These are phyloP conservation scores for Polymyxa betae DNA, from an alignment of 208 protist species.

Conservation along the genomic window DNA sequence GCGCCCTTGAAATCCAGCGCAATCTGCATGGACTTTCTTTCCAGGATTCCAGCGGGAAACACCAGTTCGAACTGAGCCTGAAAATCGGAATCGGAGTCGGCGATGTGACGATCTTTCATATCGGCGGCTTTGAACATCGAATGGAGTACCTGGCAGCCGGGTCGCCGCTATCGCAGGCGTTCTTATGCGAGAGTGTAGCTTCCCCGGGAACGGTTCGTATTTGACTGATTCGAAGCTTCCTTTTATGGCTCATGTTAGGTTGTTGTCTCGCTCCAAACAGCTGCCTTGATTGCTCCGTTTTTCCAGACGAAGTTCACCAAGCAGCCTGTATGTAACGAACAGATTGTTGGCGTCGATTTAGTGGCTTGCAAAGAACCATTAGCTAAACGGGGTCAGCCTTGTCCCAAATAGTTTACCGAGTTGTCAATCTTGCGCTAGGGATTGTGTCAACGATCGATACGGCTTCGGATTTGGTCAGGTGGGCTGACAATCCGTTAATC, in stretches of 20 bases:
- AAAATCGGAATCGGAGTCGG: constrained; percentile 56
- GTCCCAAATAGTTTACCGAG: neutral
- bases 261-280: constrained; percentile 3
- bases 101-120: neutral
- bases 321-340: neutral
- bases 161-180: constrained; percentile 46
- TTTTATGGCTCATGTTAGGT: neutral
- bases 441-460: constrained; percentile 7
- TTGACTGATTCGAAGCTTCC: neutral
- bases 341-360: constrained; percentile 7
- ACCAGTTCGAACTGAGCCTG: constrained; percentile 2
- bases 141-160: constrained; percentile 54
- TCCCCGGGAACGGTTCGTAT: neutral
- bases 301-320: neutral
- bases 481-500: neutral
- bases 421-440: neutral
- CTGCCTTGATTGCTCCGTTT: neutral
- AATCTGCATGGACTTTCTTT: constrained; percentile 11
- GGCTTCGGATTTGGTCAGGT: neutral
- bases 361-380: constrained; percentile 1
- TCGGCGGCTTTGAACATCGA: constrained; percentile 20
- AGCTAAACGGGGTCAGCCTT: neutral
- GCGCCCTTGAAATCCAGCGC: constrained; percentile 52
- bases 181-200: constrained; percentile 23
- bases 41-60: neutral